Conservation (phyloP, 106 monocot species). For the Gastrodia elata region DNA sequence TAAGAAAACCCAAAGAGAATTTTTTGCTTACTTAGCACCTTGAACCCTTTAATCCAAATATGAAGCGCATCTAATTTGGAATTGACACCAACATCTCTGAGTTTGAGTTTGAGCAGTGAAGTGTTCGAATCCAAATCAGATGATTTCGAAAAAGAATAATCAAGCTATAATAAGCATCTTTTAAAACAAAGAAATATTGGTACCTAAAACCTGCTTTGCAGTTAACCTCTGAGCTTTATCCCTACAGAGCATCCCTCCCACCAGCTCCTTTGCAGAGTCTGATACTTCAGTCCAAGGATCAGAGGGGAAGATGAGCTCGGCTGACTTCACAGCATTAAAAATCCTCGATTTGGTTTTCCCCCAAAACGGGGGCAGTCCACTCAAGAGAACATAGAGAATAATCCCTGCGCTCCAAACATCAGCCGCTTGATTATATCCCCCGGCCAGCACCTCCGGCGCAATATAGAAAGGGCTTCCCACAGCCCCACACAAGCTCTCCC, state of each 20-base stretch:
- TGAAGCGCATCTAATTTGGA: no score
- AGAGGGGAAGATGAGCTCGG: slow-evolving; percentile 62
- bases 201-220: slow-evolving; percentile 73
- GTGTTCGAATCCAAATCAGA: no score
- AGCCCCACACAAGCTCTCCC: slow-evolving; percentile 58
- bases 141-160: no score
- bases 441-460: slow-evolving; percentile 80
- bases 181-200: background rate
- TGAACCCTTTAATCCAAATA: no score
- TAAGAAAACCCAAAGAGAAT: no score
- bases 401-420: slow-evolving; percentile 95
- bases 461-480: slow-evolving; percentile 98
- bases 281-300: slow-evolving; percentile 65
- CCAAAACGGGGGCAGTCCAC: slow-evolving; percentile 95
- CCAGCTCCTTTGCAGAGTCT: slow-evolving; percentile 65
- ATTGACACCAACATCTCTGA: no score
- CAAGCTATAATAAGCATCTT: no score
- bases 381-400: slow-evolving; percentile 83
- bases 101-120: no score
- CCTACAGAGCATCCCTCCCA: slow-evolving; percentile 63
- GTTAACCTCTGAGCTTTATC: slow-evolving; percentile 53
- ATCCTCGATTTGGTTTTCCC: slow-evolving; percentile 90
- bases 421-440: slow-evolving; percentile 87
- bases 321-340: slow-evolving; percentile 67
- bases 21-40: no score